Percentiles rank a stretch among this genome's conserved stretches.
Evolutionary conservation across 2,329 filamentous ascomycete genomes (phyloP).

Genomic region (Botryotinia narcissicola): DNA sequence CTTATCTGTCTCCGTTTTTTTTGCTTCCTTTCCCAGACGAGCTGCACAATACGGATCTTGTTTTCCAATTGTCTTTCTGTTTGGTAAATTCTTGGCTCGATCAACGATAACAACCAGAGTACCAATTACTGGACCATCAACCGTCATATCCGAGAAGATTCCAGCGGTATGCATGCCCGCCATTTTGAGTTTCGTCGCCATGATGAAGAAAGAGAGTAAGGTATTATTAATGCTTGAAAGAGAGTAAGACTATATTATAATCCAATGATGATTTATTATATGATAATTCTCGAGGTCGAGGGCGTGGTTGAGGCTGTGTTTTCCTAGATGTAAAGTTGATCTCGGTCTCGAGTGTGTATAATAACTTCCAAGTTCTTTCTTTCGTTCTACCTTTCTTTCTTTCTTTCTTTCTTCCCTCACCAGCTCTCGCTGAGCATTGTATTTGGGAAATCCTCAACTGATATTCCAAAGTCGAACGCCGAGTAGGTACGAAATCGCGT

Average conservation of each 20-base stretch:
- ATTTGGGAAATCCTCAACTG: not conserved
- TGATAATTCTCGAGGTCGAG: conserved; percentile 5
- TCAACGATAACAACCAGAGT: conserved; percentile 91
- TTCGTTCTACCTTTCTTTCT: not conserved
- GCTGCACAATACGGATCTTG: conserved; percentile 97
- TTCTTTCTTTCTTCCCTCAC: conserved; percentile 26
- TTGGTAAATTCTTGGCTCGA: conserved; percentile 93
- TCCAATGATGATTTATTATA: not conserved
- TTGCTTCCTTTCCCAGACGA: conserved; percentile 90
- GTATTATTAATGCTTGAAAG: not conserved
- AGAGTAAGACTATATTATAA: not conserved
- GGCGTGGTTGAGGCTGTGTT: not conserved
- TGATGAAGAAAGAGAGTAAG: conserved; percentile 32
- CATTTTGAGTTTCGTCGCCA: conserved; percentile 56
- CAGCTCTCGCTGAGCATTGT: conserved; percentile 33
- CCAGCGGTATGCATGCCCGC: conserved; percentile 78
- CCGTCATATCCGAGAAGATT: conserved; percentile 90
- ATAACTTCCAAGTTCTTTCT: not conserved
- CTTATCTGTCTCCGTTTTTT: conserved; percentile 93
- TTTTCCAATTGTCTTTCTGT: conserved; percentile 95
- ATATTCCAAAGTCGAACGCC: conserved; percentile 11
- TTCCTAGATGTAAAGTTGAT: not conserved
- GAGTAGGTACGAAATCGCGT: conserved; percentile 11
- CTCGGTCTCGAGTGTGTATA: conserved; percentile 5
- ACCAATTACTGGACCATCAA: conserved; percentile 90